These are phyloP conservation scores for Termitomyces sp. DNA, from an alignment of 768 basidiomycete species.

Conservation along the genomic window DNA sequence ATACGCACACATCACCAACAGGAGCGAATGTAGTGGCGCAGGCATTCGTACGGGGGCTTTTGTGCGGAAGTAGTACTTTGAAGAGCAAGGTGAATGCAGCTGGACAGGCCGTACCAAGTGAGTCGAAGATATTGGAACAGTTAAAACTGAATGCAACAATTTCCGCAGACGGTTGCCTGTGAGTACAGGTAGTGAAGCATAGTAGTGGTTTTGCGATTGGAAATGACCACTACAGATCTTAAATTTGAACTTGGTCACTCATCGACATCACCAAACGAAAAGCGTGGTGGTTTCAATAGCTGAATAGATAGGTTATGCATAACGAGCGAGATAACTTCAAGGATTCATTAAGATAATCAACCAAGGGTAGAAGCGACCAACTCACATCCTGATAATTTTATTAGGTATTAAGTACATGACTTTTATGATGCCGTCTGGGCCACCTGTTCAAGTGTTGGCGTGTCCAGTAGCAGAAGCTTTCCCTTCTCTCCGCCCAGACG, in stretches of 20 bases:
- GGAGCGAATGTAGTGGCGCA: conserved; percentile 48
- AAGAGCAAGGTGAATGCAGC: conserved; percentile 17
- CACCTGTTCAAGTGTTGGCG: conserved; percentile 2
- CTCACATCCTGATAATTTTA: conserved; percentile 20
- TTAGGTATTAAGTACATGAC: conserved; percentile 10
- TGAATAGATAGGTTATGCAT: conserved; percentile 13
- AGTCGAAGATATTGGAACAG: not conserved
- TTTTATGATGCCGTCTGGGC: conserved; percentile 5
- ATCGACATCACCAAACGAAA: not conserved
- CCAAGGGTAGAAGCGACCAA: not conserved
- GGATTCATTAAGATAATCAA: conserved; percentile 18
- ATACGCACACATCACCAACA: conserved; percentile 43
- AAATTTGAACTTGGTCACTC: not conserved
- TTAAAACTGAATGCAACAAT: not conserved
- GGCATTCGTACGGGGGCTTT: conserved; percentile 45
- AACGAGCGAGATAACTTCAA: conserved; percentile 9
- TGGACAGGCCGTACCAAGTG: conserved; percentile 4
- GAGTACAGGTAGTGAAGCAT: not conserved
- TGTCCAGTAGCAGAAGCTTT: conserved; percentile 24
- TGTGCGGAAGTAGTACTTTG: conserved; percentile 37
- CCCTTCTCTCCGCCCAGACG: conserved; percentile 51
- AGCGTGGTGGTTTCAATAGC: not conserved
- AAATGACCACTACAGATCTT: not conserved
- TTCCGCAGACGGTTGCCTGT: not conserved
- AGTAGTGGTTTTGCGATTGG: not conserved